Conservation (phyloP, 2,329 filamentous ascomycete genomes). For the Camptophora hylomeconis region DNA sequence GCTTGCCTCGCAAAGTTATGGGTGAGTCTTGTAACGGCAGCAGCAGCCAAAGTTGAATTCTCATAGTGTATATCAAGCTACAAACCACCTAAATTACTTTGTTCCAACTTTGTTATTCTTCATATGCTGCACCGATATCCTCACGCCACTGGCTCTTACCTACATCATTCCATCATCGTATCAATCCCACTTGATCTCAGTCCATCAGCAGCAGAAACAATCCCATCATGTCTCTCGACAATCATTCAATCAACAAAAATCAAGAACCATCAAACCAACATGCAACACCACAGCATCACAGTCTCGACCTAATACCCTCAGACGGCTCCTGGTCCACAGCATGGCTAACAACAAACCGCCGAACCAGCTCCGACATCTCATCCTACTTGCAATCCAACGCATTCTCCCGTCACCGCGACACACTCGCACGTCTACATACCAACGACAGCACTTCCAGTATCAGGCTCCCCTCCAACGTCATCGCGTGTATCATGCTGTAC, state of each 20-base stretch:
- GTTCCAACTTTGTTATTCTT: no score
- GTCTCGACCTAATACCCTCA: no score
- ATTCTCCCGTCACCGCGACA: conserved; percentile 15
- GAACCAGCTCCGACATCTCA: conserved; percentile 1
- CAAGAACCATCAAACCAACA: neutral
- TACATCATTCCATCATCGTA: no score
- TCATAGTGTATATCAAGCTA: no score
- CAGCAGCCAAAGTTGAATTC: no score
- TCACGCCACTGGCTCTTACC: no score
- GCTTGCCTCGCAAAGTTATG: neutral
- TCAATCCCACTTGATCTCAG: no score
- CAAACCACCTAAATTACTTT: no score
- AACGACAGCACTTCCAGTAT: conserved; percentile 2
- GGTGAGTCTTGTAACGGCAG: neutral
- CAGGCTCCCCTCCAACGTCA: conserved; percentile 8
- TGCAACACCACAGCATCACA: neutral
- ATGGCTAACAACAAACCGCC: neutral
- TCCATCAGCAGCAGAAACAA: no score
- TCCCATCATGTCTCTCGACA: no score
- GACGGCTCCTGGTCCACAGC: no score
- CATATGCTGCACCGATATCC: no score
- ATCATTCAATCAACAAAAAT: neutral
- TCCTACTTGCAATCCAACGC: conserved; percentile 10
- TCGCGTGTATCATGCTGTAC: conserved; percentile 7
- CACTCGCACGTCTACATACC: conserved; percentile 13